Conservation (phyloP, 805 yeast genomes). For the Monosporozyma aquatica region DNA sequence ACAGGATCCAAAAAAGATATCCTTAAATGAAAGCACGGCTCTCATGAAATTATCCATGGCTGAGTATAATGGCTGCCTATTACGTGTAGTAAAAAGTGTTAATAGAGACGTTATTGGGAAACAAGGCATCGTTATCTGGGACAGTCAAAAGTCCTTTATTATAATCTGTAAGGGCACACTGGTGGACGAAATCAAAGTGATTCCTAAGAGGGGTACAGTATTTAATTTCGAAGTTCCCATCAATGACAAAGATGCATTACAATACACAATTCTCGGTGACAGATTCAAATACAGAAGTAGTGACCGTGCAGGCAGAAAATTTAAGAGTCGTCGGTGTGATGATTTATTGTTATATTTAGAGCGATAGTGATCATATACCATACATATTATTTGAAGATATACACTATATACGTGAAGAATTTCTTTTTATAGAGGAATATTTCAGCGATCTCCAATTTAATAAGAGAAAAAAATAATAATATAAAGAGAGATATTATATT, state of each 20-base stretch:
- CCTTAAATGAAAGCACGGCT: constrained; percentile 26
- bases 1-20: constrained; percentile 12
- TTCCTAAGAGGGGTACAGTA: constrained; percentile 59
- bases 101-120: constrained; percentile 52
- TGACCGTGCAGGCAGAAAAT: constrained; percentile 78
- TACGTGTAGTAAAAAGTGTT: constrained; percentile 49
- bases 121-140: constrained; percentile 76
- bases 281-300: constrained; percentile 65
- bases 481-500: too few relatives aligned
- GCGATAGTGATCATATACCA: not conserved
- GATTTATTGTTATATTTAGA: constrained; percentile 35
- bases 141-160: constrained; percentile 63
- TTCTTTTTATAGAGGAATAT: too few relatives aligned
- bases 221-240: constrained; percentile 45
- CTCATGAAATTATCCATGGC: constrained; percentile 60
- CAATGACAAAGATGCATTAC: constrained; percentile 34
- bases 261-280: constrained; percentile 68
- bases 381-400: too few relatives aligned
- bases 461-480: too few relatives aligned
- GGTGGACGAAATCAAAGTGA: constrained; percentile 56
- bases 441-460: too few relatives aligned
- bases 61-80: constrained; percentile 70
- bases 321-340: constrained; percentile 69
- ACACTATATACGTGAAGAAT: too few relatives aligned
- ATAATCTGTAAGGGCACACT: constrained; percentile 34